Evolutionary conservation across 306 rosid species (phyloP), one percentile per base, ranked within the genome.

Genomic region (Cucumis melo): DNA sequence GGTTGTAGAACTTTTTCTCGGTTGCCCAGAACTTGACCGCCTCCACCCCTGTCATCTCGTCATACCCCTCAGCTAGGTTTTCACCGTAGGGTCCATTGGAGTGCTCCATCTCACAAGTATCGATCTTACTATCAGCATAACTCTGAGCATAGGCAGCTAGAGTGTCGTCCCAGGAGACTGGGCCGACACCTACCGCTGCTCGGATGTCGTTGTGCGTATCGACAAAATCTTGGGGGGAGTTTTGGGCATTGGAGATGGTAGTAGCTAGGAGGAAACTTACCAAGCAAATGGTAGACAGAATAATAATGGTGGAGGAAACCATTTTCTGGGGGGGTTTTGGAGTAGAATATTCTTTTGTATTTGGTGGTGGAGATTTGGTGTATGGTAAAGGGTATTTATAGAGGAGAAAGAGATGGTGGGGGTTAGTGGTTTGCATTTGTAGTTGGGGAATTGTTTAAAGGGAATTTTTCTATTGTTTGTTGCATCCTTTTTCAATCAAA

Each of bases 81-180:
- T 84, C 86, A 0, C 88, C 86, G 0, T 42, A 87, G 5, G 85
- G 85, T 21, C 90, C 86, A 0, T 16, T 38, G 2, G 86, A 84
- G 27, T 87, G 87, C 46, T 23, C 80, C 71, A 87, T 17, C 20
- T 71, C 21, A 65, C 86, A 84, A 21, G 76, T 73, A 2, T 19
- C 51, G 8, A 58, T 41, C 54, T 75, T 71, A 11, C 42, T 48
- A 53, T 71, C 3, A 8, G 76, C 76, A 8, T 83, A 87, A 6
- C 63, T 65, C 1, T 73, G 79, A 12, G 82, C 85, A 34, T 78
- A 73, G 11, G 34, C 20, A 5, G 79, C 85, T 11, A 82, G 27
- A 2, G 44, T 61, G 2, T 21, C 8, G n/a, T 84, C 42, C 81
- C 87, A 81, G 0, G 51, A 0, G 12, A 81, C 8, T 0, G 80